Conservation (phyloP, 768 basidiomycete species). For the Tephrocybe sp. region DNA sequence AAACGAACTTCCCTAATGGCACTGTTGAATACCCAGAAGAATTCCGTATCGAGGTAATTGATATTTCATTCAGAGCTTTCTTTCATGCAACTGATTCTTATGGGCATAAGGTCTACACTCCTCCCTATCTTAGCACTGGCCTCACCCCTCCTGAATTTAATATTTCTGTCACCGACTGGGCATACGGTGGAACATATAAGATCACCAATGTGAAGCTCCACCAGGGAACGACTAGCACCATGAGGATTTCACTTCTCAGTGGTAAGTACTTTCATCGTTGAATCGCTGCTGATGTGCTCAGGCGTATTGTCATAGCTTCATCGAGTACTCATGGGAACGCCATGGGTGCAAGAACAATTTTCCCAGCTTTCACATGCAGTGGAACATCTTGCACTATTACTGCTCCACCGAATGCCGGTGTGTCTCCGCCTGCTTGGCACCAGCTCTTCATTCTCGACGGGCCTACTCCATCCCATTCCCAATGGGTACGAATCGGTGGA, state of each 20-base stretch:
- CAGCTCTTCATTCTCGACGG: constrained; percentile 77
- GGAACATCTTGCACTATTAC: constrained; percentile 76
- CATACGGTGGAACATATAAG: constrained; percentile 46
- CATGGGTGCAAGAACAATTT: constrained; percentile 71
- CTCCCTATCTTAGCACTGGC: constrained; percentile 76
- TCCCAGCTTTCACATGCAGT: constrained; percentile 67
- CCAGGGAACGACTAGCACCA: constrained; percentile 36
- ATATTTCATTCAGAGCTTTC: not conserved
- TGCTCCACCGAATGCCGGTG: constrained; percentile 65
- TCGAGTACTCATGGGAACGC: constrained; percentile 78
- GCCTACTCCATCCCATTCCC: constrained; percentile 71
- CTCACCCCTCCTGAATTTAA: constrained; percentile 59
- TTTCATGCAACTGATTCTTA: not conserved
- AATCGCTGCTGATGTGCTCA: constrained; percentile 8
- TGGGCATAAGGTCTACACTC: constrained; percentile 66
- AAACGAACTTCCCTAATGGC: constrained; percentile 42
- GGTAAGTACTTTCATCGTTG: constrained; percentile 38
- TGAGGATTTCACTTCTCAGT: constrained; percentile 65
- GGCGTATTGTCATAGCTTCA: constrained; percentile 38
- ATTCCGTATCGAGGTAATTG: constrained; percentile 55
- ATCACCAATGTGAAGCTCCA: constrained; percentile 47
- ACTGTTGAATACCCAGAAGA: constrained; percentile 64
- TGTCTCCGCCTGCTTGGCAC: constrained; percentile 77
- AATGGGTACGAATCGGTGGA: constrained; percentile 77
- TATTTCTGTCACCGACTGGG: constrained; percentile 61